Evolutionary conservation across 2,329 filamentous ascomycete genomes (phyloP), one percentile per base, ranked within the genome.

Genomic region (Thelonectria discophora): DNA sequence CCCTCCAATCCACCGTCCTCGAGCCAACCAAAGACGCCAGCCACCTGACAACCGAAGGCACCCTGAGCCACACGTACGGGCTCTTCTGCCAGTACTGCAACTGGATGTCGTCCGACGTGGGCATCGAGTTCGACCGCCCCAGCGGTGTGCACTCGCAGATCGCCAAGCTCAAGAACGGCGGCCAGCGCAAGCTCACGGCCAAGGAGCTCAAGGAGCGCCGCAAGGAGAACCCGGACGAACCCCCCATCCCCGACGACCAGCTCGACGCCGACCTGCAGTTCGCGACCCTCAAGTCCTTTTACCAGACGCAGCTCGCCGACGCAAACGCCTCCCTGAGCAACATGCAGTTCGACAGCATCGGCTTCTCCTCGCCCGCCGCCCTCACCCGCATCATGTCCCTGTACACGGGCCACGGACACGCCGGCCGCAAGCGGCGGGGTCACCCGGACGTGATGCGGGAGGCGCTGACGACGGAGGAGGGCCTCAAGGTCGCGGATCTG

Each of bases 101-200:
- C 76, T 99, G 95, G 95, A 92, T 88, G 65, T 94, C 93, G 1
- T 85, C 90, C 54, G 95, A 99, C 74, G 91, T 97, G 43, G 93
- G 91, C 39, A 89, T 99, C 76, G 88, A 92, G 71, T 96, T 99
- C 74, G 92, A 94, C 72, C 94, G 94, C 70, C 88, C 91, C 10
- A 95, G 92, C 61, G 92, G 93, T 63, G 93, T 99, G 64, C 90
- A 92, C 66, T 84, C 86, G 27, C 95, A 99, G 75, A 81, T 97
- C 9, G 80, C 89, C 39, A 90, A 89, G 69, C 78, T 95, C 58
- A 88, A 87, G 42, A 88, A 88, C 65, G 86, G 86, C 34, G 86
- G 87, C 6, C 75, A 80, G 42, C 76, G 80, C 3, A 81, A 82
- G 45, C 74, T 86, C 48, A 84, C 82, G 0, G 73, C 80, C 5